Conservation (phyloP, 2,329 filamentous ascomycete species). For the Thielaviopsis euricoi region DNA sequence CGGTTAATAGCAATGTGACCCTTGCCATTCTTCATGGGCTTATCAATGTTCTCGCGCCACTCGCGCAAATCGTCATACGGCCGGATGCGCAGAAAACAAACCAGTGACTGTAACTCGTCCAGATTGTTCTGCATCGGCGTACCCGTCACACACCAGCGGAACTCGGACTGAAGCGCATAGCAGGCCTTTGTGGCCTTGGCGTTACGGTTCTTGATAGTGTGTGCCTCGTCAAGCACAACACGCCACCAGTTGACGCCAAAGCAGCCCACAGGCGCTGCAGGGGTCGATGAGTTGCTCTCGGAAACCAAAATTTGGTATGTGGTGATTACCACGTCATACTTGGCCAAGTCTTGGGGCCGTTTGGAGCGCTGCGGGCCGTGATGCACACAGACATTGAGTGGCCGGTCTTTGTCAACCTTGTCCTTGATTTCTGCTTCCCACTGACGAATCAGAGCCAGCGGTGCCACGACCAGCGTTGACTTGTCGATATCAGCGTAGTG, state of each 20-base stretch:
- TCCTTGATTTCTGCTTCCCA: conserved; percentile 90
- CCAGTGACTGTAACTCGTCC: conserved; percentile 84
- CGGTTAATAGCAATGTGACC: conserved; percentile 79
- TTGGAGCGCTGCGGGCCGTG: conserved; percentile 81
- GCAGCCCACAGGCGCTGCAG: conserved; percentile 45
- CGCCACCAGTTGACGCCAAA: conserved; percentile 93
- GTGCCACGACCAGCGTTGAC: conserved; percentile 80
- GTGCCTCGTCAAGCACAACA: conserved; percentile 87
- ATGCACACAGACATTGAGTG: conserved; percentile 70
- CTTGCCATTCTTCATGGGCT: conserved; percentile 75
- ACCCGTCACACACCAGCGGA: conserved; percentile 89
- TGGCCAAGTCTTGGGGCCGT: conserved; percentile 54
- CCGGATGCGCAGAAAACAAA: conserved; percentile 81
- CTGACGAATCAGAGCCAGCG: conserved; percentile 84
- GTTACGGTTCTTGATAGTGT: conserved; percentile 96
- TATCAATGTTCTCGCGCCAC: conserved; percentile 85
- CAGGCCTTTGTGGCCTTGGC: conserved; percentile 90
- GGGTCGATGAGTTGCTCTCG: conserved; percentile 57
- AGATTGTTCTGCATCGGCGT: conserved; percentile 98
- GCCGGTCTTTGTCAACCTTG: conserved; percentile 54
- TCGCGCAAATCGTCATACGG: conserved; percentile 73
- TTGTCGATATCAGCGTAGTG: conserved; percentile 54
- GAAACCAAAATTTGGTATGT: conserved; percentile 93
- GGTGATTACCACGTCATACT: conserved; percentile 90
- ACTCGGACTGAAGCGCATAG: conserved; percentile 68